phyloP scores from a whole-genome alignment of 345 rosid species.

The Syzygium jambos region DNA sequence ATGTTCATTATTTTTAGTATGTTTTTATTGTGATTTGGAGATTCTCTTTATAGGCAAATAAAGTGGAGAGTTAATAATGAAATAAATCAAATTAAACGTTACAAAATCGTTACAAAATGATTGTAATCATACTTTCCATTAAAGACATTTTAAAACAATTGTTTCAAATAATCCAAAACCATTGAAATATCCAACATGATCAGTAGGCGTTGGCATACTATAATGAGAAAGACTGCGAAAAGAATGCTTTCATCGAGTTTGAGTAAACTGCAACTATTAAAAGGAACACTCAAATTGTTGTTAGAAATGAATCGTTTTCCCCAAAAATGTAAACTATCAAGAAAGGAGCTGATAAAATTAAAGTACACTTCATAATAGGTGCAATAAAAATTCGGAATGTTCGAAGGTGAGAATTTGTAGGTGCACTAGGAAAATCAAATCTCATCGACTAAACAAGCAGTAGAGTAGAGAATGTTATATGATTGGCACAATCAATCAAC shows the following conservation, averaged over 20 bases:
- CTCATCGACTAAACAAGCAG: neutral
- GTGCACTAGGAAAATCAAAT: neutral
- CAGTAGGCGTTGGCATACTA: neutral
- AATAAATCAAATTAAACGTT: too few species aligned
- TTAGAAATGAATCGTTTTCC: neutral
- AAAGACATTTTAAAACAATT: too few species aligned
- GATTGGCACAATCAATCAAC: neutral
- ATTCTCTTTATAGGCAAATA: too few species aligned
- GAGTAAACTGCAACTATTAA: neutral
- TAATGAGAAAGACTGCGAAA: neutral
- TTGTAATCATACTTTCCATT: too few species aligned
- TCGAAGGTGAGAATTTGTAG: neutral
- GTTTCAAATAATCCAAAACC: too few species aligned
- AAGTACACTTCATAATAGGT: neutral
- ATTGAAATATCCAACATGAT: neutral
- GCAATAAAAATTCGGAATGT: too few species aligned
- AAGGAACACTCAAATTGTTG: neutral
- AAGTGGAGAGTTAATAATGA: too few species aligned
- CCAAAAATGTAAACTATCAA: neutral
- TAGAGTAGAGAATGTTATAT: neutral
- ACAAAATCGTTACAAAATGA: too few species aligned
- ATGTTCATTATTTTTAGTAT: neutral
- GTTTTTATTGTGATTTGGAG: too few species aligned
- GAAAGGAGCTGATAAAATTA: neutral
- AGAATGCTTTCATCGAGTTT: neutral